Evolutionary conservation across 148 eudicot species (phyloP).

Genomic region (Nyssa sinensis): DNA sequence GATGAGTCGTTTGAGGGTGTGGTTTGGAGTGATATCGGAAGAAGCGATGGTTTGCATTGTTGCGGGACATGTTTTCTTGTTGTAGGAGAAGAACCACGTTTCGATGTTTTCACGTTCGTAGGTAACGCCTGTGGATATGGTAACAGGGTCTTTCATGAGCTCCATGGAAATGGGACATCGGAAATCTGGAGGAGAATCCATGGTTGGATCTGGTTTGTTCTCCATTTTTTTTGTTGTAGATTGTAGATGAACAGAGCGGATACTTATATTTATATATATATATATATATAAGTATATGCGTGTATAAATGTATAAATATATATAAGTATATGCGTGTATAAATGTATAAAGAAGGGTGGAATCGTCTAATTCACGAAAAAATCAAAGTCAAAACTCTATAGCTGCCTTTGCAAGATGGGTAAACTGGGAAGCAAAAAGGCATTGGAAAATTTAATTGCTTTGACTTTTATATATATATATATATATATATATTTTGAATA

Average conservation of each 20-base stretch:
- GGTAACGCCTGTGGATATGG: slow-evolving; percentile 50
- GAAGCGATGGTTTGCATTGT: slow-evolving; percentile 38
- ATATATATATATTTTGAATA: too few species aligned
- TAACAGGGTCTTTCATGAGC: slow-evolving; percentile 57
- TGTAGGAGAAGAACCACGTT: slow-evolving; percentile 40
- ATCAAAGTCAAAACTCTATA: slow-evolving; percentile 18
- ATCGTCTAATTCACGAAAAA: slow-evolving; percentile 3
- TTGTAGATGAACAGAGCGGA: background rate
- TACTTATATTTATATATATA: background rate
- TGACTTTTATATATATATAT: too few species aligned
- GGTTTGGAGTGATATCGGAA: slow-evolving; percentile 41
- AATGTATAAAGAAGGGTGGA: slow-evolving; percentile 9
- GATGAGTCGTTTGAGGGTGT: slow-evolving; percentile 51
- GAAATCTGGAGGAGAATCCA: slow-evolving; percentile 49
- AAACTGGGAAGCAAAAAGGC: background rate
- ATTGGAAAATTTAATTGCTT: background rate
- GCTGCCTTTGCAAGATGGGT: slow-evolving; percentile 6
- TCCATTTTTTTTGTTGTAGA: slow-evolving; percentile 7
- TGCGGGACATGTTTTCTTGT: slow-evolving; percentile 44
- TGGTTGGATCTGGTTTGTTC: slow-evolving; percentile 7
- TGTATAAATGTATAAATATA: background rate
- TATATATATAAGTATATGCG: background rate
- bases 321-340: background rate
- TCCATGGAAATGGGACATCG: slow-evolving; percentile 63
- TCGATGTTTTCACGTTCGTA: slow-evolving; percentile 51